phyloP scores from a whole-genome alignment of 1,139 yeast species.

The Protomyces lactucae-debilis region DNA sequence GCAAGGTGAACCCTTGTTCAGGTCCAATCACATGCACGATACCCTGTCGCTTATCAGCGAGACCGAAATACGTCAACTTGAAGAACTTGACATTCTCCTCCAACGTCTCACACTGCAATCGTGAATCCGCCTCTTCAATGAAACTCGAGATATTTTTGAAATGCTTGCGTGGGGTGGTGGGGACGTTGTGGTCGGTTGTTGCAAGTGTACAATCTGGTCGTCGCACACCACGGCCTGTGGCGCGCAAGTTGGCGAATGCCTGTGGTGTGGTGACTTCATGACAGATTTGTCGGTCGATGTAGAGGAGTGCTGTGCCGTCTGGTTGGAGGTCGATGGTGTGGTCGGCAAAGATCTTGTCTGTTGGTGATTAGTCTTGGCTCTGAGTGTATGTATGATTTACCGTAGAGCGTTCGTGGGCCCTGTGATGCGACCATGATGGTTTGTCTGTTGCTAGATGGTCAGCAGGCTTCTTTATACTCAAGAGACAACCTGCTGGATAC shows the following conservation, averaged over 20 bases:
- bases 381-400: not conserved
- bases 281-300: conserved; percentile 92
- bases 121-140: conserved; percentile 84
- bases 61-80: conserved; percentile 85
- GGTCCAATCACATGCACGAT: conserved; percentile 98
- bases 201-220: conserved; percentile 93
- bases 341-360: conserved; percentile 89
- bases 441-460: not conserved
- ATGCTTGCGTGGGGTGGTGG: conserved; percentile 74
- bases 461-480: not conserved
- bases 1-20: conserved; percentile 95
- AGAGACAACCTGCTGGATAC: not conserved
- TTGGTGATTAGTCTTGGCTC: not conserved
- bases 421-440: not conserved
- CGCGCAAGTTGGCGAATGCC: conserved; percentile 90
- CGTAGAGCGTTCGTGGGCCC: not conserved
- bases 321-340: conserved; percentile 87
- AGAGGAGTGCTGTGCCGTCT: conserved; percentile 75
- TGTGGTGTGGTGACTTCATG: conserved; percentile 99
- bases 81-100: conserved; percentile 89
- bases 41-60: conserved; percentile 92
- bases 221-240: conserved; percentile 83
- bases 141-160: conserved; percentile 74
- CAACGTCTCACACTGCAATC: conserved; percentile 83
- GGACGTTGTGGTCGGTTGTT: conserved; percentile 96